Evolutionary conservation across 768 basidiomycete species (phyloP).

Genomic region (Kondoa malvinella): DNA sequence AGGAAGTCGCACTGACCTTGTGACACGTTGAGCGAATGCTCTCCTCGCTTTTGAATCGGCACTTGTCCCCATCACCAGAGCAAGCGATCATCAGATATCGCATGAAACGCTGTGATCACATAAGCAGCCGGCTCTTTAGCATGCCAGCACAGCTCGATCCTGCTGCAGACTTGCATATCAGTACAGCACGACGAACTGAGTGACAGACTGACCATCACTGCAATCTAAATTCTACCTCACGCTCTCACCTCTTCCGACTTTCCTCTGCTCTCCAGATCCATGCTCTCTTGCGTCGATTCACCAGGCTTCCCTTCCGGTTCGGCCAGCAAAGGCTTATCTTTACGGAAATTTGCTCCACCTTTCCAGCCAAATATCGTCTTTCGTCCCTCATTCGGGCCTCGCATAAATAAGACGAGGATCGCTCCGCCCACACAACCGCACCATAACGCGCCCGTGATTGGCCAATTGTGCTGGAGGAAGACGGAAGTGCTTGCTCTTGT

Average conservation of each 20-base stretch:
- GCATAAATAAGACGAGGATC: neutral
- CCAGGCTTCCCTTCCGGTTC: neutral
- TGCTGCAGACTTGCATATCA: too few relatives aligned
- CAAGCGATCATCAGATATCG: neutral
- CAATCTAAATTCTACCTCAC: neutral
- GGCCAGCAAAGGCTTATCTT: neutral
- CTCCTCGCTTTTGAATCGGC: too few relatives aligned
- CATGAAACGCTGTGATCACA: too few relatives aligned
- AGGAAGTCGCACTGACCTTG: too few relatives aligned
- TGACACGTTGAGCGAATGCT: too few relatives aligned
- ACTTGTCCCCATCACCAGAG: neutral
- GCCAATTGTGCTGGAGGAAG: neutral
- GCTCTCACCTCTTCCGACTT: neutral
- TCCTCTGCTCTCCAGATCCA: constrained; percentile 2
- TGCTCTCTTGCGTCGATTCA: neutral
- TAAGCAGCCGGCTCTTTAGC: too few relatives aligned
- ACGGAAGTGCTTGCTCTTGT: neutral
- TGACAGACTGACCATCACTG: neutral
- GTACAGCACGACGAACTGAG: neutral
- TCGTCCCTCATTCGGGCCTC: neutral
- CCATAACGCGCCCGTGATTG: neutral
- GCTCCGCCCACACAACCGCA: neutral
- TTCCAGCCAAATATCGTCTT: neutral
- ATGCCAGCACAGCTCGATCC: too few relatives aligned
- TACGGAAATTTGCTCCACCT: neutral